phyloP scores from a whole-genome alignment of 257 asterid genomes.

The Coffea canephora region DNA sequence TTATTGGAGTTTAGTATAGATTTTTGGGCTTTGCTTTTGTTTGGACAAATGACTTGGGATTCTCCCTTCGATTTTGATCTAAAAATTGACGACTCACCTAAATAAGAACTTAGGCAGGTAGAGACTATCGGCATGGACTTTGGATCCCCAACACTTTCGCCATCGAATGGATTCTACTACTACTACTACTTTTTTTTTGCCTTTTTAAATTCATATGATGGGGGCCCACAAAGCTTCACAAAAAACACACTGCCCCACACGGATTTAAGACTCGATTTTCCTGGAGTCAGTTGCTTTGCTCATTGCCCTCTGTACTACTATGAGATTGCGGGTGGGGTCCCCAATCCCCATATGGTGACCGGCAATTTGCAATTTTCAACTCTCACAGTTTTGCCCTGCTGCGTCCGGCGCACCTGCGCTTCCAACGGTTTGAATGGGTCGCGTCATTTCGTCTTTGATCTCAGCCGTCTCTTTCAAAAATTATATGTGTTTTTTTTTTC shows the following conservation, averaged over 20 bases:
- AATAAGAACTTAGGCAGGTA: no score
- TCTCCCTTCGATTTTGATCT: slow-evolving; percentile 1
- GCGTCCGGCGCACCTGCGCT: not conserved
- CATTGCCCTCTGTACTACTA: not conserved
- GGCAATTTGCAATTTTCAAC: no score
- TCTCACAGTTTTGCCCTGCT: no score
- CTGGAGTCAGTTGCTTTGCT: not conserved
- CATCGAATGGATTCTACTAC: slow-evolving; percentile 12
- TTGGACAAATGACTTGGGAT: slow-evolving; percentile 15
- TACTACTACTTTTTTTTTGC: not conserved
- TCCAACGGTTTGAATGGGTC: not conserved
- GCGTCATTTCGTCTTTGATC: no score
- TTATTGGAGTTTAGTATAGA: not conserved
- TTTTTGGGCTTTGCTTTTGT: not conserved
- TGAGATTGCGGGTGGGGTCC: not conserved
- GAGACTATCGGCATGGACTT: slow-evolving; percentile 1
- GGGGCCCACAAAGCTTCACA: not conserved
- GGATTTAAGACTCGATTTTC: not conserved
- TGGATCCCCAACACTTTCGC: slow-evolving; percentile 17
- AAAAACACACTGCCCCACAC: slow-evolving; percentile 4
- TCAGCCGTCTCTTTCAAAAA: no score
- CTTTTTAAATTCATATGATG: not conserved
- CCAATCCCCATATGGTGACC: no score
- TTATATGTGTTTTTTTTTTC: no score
- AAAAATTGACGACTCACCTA: slow-evolving; percentile 16